Base-by-base conservation (phyloP, 2,329 filamentous ascomycete genomes). In the Aspergillus unguis region DNA sequence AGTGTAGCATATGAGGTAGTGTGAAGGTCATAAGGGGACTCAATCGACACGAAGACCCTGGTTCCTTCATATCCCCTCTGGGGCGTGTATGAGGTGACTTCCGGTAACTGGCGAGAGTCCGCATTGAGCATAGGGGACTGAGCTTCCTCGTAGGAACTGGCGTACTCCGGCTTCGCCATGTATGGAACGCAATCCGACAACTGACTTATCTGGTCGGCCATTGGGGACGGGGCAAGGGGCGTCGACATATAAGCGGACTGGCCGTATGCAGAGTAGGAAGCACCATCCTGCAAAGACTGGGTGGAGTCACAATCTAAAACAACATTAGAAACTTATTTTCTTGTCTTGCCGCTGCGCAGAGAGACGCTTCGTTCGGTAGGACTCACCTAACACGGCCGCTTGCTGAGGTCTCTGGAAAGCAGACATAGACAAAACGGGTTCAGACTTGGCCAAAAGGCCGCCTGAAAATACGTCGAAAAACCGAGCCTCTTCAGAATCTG, bases 311-410 rank as follows among this genome's bases (percentile, higher is more conserved):
- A 73, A 59, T 72, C 70, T 72, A 46, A 29, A 17, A 47, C 23
- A 28, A 25, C 38, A 37, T 58, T 28, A 58, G 53, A n/a, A 54
- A 52, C 10, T 32, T 25, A 27, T 36, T 35, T 32, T 29, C 36
- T 47, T 41, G 40, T 8, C 28, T 27, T 27, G 4, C 7, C 17
- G 17, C 17, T 17, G 17, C 17, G 17, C 17, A 17, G 17, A 46
- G 23, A 45, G 31, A 50, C 25, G 10, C 8, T 17, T 32, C 8
- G 36, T 9, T n/a, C 17, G 29, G 28, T 32, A 6, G 48, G 55
- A 85, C 90, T 77, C 78, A 95, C 91, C 88, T 75, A 92, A 87
- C 77, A 92, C 82, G 71, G 86, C 87, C 72, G 86, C 80, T 74
- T 85, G 80, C 71, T 87, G 84, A 54, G 84, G 75, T 75, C 95